Evolutionary conservation across 495 filamentous ascomycete genomes (phyloP).

Genomic region (Alectoria sarmentosa): DNA sequence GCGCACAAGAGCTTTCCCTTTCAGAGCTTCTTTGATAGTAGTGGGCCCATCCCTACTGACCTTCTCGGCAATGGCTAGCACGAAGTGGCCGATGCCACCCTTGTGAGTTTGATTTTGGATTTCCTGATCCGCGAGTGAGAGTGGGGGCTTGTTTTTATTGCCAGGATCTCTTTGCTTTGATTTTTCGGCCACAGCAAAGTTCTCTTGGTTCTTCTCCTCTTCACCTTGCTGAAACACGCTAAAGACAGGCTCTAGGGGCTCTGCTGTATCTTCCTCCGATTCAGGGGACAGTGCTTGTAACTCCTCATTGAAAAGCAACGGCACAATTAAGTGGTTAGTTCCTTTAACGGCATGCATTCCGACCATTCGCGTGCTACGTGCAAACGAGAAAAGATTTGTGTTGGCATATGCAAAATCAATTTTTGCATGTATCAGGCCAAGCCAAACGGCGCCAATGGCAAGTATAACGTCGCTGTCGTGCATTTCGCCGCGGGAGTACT

Average conservation of each 20-base stretch:
- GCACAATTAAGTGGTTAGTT: neutral
- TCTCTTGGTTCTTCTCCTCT: neutral
- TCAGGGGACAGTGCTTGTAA: neutral
- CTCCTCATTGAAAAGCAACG: neutral
- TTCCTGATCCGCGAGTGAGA: neutral
- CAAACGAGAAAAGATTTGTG: neutral
- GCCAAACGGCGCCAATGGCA: constrained; percentile 1
- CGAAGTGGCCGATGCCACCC: neutral
- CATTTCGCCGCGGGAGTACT: neutral
- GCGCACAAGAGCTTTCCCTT: neutral
- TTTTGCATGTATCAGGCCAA: neutral
- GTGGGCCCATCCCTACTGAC: neutral
- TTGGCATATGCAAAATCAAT: neutral
- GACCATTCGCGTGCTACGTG: neutral
- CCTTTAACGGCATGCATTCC: neutral
- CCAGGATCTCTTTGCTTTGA: neutral
- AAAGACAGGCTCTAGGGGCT: neutral
- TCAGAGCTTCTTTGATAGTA: neutral
- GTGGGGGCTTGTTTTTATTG: neutral
- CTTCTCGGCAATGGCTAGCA: neutral
- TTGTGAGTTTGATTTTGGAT: too few species aligned
- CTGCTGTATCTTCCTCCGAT: neutral
- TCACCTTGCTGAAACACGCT: neutral
- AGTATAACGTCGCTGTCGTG: neutral
- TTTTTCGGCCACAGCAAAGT: neutral